These are phyloP conservation scores for Rhododendron vialii DNA, from an alignment of 148 eudicot genomes.

Conservation along the genomic window DNA sequence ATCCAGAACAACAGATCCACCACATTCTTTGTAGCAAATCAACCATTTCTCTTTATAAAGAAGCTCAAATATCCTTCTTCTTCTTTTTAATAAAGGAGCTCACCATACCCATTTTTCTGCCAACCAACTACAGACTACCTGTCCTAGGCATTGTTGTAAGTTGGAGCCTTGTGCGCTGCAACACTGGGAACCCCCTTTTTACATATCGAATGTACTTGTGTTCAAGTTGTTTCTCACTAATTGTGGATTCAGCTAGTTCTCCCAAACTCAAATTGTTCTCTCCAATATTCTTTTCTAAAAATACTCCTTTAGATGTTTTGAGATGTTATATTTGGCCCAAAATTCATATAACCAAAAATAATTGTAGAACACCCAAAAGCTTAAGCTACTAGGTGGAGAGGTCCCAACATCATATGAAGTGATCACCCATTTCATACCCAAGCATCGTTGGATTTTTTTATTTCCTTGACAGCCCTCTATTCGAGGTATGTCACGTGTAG, in stretches of 20 bases:
- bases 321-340: background rate
- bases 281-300: background rate
- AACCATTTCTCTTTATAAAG: background rate
- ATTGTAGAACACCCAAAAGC: background rate
- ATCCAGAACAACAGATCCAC: background rate
- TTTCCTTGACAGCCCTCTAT: no score
- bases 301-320: background rate
- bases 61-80: background rate
- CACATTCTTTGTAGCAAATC: background rate
- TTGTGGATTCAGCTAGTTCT: background rate
- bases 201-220: no score
- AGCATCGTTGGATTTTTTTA: no score
- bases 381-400: no score
- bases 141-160: background rate
- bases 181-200: background rate
- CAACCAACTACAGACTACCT: background rate
- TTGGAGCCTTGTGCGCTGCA: background rate
- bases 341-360: background rate
- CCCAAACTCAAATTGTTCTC: background rate
- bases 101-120: background rate
- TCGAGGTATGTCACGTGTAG: no score
- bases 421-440: no score
- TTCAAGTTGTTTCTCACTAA: background rate
- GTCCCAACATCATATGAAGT: no score
- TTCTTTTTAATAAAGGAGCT: background rate